These are phyloP conservation scores for Phoma sp. DNA, from an alignment of 2,329 filamentous ascomycete species.

Conservation along the genomic window DNA sequence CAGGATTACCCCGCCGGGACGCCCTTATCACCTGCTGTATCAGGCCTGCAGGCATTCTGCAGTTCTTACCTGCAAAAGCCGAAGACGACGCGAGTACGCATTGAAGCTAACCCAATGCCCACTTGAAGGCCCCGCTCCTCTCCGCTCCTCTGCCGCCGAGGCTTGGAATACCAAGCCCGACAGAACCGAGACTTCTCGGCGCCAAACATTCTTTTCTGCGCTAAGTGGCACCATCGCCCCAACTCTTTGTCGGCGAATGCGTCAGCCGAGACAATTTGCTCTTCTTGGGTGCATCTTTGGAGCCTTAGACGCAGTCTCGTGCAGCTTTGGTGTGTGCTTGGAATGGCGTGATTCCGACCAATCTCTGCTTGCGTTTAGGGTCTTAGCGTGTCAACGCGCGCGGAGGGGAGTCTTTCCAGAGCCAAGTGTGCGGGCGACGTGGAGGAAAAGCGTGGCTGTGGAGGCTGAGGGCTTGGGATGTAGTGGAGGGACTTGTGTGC, in stretches of 20 bases:
- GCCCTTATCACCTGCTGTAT: conserved; percentile 3
- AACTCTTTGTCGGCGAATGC: conserved; percentile 15
- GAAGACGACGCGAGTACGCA: conserved; percentile 1
- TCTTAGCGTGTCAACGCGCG: conserved; percentile 1
- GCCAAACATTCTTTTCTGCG: conserved; percentile 9
- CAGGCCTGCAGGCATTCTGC: background rate
- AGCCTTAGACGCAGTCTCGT: conserved; percentile 7
- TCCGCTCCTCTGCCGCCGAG: conserved; percentile 31
- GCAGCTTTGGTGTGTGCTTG: conserved; percentile 13
- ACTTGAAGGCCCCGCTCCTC: conserved; percentile 26
- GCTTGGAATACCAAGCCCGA: conserved; percentile 26
- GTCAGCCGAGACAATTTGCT: conserved; percentile 33
- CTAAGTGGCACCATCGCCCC: conserved; percentile 13
- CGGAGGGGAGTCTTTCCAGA: conserved; percentile 3
- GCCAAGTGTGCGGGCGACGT: conserved; percentile 13
- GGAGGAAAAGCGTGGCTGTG: conserved; percentile 14
- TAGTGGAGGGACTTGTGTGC: conserved; percentile 4
- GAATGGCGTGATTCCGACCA: conserved; percentile 21
- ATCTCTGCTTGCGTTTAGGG: conserved; percentile 5
- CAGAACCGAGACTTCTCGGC: conserved; percentile 21
- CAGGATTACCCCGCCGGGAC: background rate
- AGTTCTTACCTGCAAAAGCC: background rate
- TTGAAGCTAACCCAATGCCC: conserved; percentile 3
- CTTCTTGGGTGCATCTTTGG: conserved; percentile 3
- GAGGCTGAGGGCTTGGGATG: conserved; percentile 18